Percentiles rank a stretch among this genome's conserved stretches.
Evolutionary conservation across 495 filamentous ascomycete genomes (phyloP).

Genomic region (Aspergillus diversus): DNA sequence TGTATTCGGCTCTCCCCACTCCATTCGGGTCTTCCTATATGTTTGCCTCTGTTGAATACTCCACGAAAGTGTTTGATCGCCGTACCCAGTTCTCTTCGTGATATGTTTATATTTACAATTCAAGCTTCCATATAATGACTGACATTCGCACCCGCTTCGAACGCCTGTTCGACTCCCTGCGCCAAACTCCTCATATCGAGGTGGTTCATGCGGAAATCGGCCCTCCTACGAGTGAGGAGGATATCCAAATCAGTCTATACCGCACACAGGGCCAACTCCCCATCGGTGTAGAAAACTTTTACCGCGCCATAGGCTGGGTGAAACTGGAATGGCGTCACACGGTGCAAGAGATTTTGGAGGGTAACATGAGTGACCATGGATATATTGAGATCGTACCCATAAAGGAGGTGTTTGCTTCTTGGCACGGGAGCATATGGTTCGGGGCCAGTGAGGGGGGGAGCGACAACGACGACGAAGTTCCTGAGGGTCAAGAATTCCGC

Average conservation of each 20-base stretch:
- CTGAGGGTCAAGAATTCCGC: not conserved
- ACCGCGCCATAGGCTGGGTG: not conserved
- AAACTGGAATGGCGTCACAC: not conserved
- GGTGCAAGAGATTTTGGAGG: not conserved
- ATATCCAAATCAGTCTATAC: not conserved
- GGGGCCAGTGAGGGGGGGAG: not conserved
- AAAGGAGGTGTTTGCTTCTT: not conserved
- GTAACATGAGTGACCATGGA: not conserved
- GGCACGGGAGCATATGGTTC: not conserved
- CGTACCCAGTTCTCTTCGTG: too few species aligned
- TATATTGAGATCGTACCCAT: not conserved
- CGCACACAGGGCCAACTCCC: not conserved
- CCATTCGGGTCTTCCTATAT: too few species aligned
- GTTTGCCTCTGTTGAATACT: too few species aligned
- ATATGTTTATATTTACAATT: too few species aligned
- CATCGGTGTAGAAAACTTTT: not conserved
- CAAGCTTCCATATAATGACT: too few species aligned
- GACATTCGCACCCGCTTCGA: too few species aligned
- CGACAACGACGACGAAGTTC: not conserved
- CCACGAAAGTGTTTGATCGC: too few species aligned
- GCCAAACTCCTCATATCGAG: not conserved
- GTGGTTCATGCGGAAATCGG: not conserved
- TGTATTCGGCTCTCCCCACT: too few species aligned
- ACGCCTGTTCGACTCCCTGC: not conserved
- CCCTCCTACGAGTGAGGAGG: not conserved